phyloP scores from a whole-genome alignment of 225 moss, liverwort and hornwort genomes.

The Lunularia cruciata region DNA sequence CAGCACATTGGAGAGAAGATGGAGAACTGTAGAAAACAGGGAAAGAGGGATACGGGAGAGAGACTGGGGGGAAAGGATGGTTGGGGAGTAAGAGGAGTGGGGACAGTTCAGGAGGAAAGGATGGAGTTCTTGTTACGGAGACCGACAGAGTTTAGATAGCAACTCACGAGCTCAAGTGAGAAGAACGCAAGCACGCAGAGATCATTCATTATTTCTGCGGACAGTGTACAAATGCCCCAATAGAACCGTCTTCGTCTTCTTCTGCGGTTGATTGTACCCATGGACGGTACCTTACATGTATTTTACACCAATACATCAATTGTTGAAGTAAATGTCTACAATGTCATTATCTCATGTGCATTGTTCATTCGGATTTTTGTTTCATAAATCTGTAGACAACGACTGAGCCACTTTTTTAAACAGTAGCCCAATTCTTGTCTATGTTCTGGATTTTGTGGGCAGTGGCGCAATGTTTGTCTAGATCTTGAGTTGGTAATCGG shows the following conservation, averaged over 20 bases:
- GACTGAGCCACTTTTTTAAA: no score
- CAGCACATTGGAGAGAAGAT: neutral
- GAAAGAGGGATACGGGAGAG: neutral
- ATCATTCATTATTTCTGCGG: conserved; percentile 12
- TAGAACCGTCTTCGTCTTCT: conserved; percentile 20
- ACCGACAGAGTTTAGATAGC: conserved; percentile 11
- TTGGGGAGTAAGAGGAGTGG: neutral
- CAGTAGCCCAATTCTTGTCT: no score
- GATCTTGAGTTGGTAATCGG: no score
- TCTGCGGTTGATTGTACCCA: conserved; percentile 25
- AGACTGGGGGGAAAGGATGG: neutral
- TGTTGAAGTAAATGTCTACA: conserved; percentile 26
- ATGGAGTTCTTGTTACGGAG: conserved; percentile 22
- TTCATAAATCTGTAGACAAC: no score
- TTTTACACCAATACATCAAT: conserved; percentile 24
- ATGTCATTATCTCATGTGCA: neutral
- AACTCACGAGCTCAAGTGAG: conserved; percentile 6
- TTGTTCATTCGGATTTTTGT: neutral
- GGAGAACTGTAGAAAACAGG: neutral
- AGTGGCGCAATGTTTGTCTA: no score
- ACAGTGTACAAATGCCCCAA: conserved; percentile 31
- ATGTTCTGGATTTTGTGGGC: no score
- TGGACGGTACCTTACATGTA: conserved; percentile 20
- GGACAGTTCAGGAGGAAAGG: conserved; percentile 4
- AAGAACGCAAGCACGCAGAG: conserved; percentile 13